These are phyloP conservation scores for Colletotrichum limetticola DNA, from an alignment of 2,329 filamentous ascomycete species.

Conservation along the genomic window DNA sequence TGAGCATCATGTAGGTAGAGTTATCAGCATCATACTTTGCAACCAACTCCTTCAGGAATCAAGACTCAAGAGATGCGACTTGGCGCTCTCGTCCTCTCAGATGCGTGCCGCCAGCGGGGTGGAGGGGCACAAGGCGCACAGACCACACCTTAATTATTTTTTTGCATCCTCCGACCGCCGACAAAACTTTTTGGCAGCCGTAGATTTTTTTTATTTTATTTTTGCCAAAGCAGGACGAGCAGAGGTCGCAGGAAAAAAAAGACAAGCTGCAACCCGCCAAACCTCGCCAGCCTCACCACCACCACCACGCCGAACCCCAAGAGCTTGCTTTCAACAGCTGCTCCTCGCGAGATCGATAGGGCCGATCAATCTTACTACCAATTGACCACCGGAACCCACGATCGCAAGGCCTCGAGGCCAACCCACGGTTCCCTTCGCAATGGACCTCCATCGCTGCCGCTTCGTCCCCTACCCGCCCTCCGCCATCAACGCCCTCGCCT, in stretches of 20 bases:
- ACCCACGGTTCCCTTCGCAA: constrained; percentile 48
- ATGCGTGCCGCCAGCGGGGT: constrained; percentile 33
- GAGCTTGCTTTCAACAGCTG: not conserved
- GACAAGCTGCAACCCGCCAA: constrained; percentile 17
- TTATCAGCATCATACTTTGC: not conserved
- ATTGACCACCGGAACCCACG: constrained; percentile 17
- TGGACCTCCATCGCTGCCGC: constrained; percentile 97
- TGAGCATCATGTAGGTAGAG: too few species aligned
- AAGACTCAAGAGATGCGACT: not conserved
- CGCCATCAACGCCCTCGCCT: constrained; percentile 93
- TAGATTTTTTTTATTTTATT: constrained; percentile 13
- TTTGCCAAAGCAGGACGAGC: not conserved
- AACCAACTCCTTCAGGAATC: not conserved
- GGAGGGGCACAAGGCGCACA: constrained; percentile 38
- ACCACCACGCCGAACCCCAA: not conserved
- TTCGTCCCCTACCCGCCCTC: constrained; percentile 94
- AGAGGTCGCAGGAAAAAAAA: not conserved
- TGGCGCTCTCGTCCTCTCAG: constrained; percentile 28
- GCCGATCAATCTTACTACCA: constrained; percentile 1
- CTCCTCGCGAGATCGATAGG: too few species aligned
- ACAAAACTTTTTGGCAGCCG: constrained; percentile 39
- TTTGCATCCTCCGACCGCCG: constrained; percentile 35
- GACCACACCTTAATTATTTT: constrained; percentile 43
- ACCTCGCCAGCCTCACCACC: constrained; percentile 17
- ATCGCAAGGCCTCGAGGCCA: constrained; percentile 20